Evolutionary conservation across 106 monocot genomes (phyloP), one percentile per base, ranked within the genome.

Genomic region (Iris macrosiphon): DNA sequence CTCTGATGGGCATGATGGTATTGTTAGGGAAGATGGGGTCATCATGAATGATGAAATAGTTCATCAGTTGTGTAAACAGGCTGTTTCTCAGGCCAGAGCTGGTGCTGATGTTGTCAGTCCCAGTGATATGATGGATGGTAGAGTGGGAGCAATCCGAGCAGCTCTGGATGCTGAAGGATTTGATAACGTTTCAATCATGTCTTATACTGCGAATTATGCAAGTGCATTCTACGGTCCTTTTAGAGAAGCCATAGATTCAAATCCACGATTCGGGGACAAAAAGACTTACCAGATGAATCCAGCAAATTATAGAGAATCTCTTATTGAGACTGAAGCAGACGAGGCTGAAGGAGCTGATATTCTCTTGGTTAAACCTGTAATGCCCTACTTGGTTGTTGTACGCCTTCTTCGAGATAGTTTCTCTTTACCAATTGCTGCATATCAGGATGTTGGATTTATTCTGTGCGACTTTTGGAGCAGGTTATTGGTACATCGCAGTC

Each of bases 31-130:
- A 83, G 96, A 98, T 90, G 96, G 96, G 61, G 90, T 90, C 11
- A 98, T 98, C 55, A 83, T 98, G 96, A 98, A 98, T 72, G 96
- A 98, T 65, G 96, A 90, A 80, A 98, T 90, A 3, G 86, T 98
- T 40, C 79, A 98, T 77, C 96, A 98, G 69, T 49, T 98, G 24
- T 98, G 96, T 63, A 96, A 87, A 64, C 96, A 98, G 60, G 90
- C 96, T 50, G 77, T 98, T 76, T 90, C 83, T 39, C 96, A 98
- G 86, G 94, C 94, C 7, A 69, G 85, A 31, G 89, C 94, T 31
- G 96, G 96, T 53, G 96, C 96, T 66, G 96, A 98, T 69, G 79
- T 98, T 49, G 90, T 98, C 23, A 98, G 96, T 57, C 96, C 96
- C 6, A 98, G 96, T 60, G 96, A 98, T 72, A 98, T 98, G 96